Evolutionary conservation across 176 grass and related monocot species (phyloP), one percentile per base, ranked within the genome.

Genomic region (Olyra latifolia): DNA sequence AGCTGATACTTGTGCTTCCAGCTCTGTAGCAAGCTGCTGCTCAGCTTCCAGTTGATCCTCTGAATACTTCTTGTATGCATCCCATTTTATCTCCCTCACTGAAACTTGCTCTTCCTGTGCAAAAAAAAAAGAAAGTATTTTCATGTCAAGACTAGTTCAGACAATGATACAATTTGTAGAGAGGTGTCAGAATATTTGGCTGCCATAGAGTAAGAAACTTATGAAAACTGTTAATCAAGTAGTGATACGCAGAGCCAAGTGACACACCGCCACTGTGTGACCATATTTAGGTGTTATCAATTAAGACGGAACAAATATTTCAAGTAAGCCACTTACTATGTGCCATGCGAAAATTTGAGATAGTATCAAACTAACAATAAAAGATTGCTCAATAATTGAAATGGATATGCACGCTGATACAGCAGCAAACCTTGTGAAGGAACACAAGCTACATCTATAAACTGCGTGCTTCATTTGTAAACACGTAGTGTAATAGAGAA

Each of bases 51-150:
- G 23, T 49, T 85, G 78, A 67, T 82, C 88, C 29, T 76, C 71
- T 59, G 88, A 87, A 84, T 86, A 78, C 45, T 86, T 94, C 75
- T 77, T 91, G 86, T 52, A 91, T 17, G 88, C 85, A 52, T 94
- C 92, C 92, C 88, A 91, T 87, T 91, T 85, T 74, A 94, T 91
- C 79, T 87, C 93, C 73, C 86, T 92, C 48, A 89, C 20, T 29
- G 93, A 95, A 87, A 72, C 65, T 75, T 87, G 83, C 77, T 95
- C 89, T 87, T 95, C 89, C 93, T 95, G 54, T 92, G 47, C 40
- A 55, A 75, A 82, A 82, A 74, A 62, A 77, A 78, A 69, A 84
- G 1, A 74, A 76, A 61, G 38, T 42, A 29, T 68, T 77, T 73
- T 84, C 72, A 40, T 41, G 57, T 82, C 78, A 83, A 74, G 32